phyloP scores from a whole-genome alignment of 495 filamentous ascomycete species.

The Tetracladium marchalianum region DNA sequence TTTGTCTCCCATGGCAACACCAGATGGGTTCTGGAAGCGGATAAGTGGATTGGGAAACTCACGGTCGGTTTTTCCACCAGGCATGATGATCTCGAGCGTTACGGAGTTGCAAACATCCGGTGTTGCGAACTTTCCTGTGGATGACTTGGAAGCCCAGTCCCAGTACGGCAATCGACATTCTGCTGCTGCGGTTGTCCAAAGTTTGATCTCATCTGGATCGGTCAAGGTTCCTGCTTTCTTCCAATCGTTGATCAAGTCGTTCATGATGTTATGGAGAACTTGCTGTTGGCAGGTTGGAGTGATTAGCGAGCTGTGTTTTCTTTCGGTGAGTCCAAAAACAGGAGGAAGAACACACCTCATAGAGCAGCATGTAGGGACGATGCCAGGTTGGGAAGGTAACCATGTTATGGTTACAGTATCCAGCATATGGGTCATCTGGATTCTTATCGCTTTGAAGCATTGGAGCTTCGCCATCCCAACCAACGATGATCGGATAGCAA shows the following conservation, averaged over 20 bases:
- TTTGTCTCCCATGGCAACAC: neutral
- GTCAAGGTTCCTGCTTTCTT: neutral
- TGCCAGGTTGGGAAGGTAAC: slow-evolving; percentile 37
- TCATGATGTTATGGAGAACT: neutral
- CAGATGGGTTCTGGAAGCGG: neutral
- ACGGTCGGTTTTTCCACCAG: no score
- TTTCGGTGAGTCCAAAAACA: neutral
- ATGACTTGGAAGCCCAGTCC: neutral
- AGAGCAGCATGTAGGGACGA: slow-evolving; percentile 23
- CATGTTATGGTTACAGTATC: slow-evolving; percentile 31
- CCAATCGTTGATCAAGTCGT: no score
- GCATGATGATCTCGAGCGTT: neutral
- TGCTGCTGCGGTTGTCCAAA: neutral
- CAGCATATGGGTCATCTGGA: neutral
- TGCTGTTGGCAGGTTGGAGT: neutral
- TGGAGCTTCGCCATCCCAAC: neutral
- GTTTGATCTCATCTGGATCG: neutral
- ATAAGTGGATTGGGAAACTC: neutral
- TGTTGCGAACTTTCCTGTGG: neutral
- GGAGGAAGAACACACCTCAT: slow-evolving; percentile 3
- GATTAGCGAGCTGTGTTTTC: no score
- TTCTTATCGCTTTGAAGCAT: neutral
- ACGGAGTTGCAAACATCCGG: neutral
- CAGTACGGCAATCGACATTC: slow-evolving; percentile 2
- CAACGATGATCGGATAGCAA: neutral